Conservation (phyloP, 805 yeast species). For the Zygotorulaspora chibaensis region DNA sequence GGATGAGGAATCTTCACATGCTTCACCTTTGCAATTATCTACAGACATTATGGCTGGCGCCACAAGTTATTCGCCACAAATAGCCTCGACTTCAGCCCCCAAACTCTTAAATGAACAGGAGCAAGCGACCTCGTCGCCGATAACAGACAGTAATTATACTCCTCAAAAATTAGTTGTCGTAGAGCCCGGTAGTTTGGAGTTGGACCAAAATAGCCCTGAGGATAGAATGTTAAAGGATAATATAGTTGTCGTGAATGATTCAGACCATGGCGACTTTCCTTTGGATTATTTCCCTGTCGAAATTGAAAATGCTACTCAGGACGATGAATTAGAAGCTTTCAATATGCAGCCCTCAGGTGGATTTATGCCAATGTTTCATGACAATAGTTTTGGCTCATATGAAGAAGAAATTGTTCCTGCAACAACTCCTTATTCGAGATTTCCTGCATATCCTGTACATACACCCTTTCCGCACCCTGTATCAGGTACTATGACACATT, state of each 20-base stretch:
- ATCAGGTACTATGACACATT: slow-evolving; percentile 21
- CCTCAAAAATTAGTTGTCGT: slow-evolving; percentile 22
- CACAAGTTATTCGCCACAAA: slow-evolving; percentile 3
- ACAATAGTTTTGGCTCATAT: slow-evolving; percentile 3
- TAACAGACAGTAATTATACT: slow-evolving; percentile 8
- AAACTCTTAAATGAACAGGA: neutral
- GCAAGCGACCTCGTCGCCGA: slow-evolving; percentile 7
- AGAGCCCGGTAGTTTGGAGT: slow-evolving; percentile 13
- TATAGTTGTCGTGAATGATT: slow-evolving; percentile 8
- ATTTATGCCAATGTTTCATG: slow-evolving; percentile 10
- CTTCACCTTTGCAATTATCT: slow-evolving; percentile 5
- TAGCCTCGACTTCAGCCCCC: slow-evolving; percentile 8
- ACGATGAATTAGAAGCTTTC: slow-evolving; percentile 12
- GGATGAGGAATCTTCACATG: neutral
- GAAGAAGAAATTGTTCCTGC: slow-evolving; percentile 19
- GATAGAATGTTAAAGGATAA: slow-evolving; percentile 7
- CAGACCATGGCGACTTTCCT: slow-evolving; percentile 63
- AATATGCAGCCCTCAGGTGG: slow-evolving; percentile 6
- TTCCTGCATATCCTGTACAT: slow-evolving; percentile 14
- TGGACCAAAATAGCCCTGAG: slow-evolving; percentile 3
- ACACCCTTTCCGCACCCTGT: slow-evolving; percentile 19
- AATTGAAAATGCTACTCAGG: slow-evolving; percentile 34
- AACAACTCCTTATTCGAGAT: slow-evolving; percentile 14
- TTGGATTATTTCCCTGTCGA: slow-evolving; percentile 57
- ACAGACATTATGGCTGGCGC: slow-evolving; percentile 7